Conservation (phyloP, 371 early-diverging fungal species). For the Sporodiniella umbellata region DNA sequence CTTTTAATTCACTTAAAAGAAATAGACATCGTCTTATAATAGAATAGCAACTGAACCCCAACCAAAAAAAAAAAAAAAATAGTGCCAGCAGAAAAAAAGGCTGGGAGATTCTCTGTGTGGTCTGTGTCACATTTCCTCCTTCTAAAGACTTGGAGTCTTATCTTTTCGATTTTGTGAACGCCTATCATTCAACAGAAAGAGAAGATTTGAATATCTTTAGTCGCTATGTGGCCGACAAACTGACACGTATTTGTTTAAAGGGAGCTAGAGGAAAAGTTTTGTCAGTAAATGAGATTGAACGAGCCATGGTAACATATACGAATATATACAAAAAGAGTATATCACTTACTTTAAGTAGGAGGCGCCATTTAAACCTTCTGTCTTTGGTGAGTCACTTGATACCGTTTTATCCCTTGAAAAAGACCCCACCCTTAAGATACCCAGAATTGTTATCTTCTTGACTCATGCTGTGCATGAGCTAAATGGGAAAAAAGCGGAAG, state of each 20-base stretch:
- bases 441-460: constrained; percentile 84
- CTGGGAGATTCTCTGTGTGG: constrained; percentile 83
- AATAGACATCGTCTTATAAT: too few relatives aligned
- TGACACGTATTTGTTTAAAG: constrained; percentile 68
- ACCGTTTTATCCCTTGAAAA: constrained; percentile 73
- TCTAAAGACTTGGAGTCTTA: constrained; percentile 88
- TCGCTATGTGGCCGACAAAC: constrained; percentile 57
- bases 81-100: constrained; percentile 75
- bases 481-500: constrained; percentile 82
- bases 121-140: constrained; percentile 86
- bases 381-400: constrained; percentile 91
- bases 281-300: constrained; percentile 74
- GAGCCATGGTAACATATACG: constrained; percentile 67
- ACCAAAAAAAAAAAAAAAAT: neutral
- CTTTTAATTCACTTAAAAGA: too few relatives aligned
- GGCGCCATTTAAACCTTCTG: constrained; percentile 81
- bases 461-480: constrained; percentile 70
- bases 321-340: neutral
- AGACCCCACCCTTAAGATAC: constrained; percentile 51
- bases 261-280: constrained; percentile 83
- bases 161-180: constrained; percentile 73
- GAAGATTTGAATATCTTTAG: constrained; percentile 58
- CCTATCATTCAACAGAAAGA: constrained; percentile 40
- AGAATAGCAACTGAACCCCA: too few relatives aligned
- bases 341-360: constrained; percentile 38